A percentile compares a stretch with the other conserved stretches of the same genome.
Conservation (phyloP, 345 rosid genomes). For the Draba incana region DNA sequence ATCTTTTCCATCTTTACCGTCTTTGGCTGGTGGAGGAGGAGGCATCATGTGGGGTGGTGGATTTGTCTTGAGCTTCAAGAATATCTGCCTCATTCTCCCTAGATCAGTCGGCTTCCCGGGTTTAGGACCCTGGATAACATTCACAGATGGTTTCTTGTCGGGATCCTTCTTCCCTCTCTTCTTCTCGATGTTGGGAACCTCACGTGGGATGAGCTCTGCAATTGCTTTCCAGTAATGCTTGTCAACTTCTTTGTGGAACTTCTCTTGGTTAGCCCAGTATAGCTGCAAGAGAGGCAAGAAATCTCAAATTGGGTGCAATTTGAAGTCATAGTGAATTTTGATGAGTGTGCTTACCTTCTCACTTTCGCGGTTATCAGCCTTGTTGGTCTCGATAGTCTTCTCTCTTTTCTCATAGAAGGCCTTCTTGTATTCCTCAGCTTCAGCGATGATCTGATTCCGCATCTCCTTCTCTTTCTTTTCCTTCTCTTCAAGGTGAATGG, state of each 20-base stretch:
- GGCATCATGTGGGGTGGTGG: constrained; percentile 98
- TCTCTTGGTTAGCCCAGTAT: constrained; percentile 82
- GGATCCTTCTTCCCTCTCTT: constrained; percentile 79
- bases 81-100: constrained; percentile 83
- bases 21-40: constrained; percentile 59
- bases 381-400: constrained; percentile 67
- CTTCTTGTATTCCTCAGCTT: constrained; percentile 83
- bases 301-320: background rate
- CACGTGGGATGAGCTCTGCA: constrained; percentile 86
- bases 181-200: constrained; percentile 85
- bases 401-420: constrained; percentile 84
- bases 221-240: constrained; percentile 94
- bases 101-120: constrained; percentile 95
- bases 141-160: constrained; percentile 67
- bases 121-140: constrained; percentile 84
- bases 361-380: constrained; percentile 80
- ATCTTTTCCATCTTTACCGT: constrained; percentile 49
- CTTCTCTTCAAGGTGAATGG: constrained; percentile 87
- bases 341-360: constrained; percentile 64
- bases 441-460: constrained; percentile 82
- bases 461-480: constrained; percentile 92
- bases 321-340: background rate
- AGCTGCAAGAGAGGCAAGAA: constrained; percentile 50
- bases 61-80: constrained; percentile 73
- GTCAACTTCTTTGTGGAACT: constrained; percentile 91